Base-by-base conservation (phyloP, 2,329 filamentous ascomycete species). In the Apiospora rasikravindrae region DNA sequence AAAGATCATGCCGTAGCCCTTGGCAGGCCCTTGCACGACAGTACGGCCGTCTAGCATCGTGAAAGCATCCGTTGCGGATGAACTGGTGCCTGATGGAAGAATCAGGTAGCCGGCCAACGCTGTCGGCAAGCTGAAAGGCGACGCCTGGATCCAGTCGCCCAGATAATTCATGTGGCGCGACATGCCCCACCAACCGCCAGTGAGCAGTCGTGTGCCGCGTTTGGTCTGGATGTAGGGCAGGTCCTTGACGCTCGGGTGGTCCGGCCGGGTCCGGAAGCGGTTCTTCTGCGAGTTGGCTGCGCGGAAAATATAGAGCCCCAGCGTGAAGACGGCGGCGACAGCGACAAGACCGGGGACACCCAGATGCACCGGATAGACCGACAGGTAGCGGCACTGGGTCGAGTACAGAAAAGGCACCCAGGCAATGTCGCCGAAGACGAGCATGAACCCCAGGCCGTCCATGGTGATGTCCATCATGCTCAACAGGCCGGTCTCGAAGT, bases 161-260 rank as follows among this genome's bases (percentile, higher is more conserved):
- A 97, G 84, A 83, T 98, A 98, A 85, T 98, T 98, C 87, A 98
- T 96, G 83, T 98, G 96, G 57, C 96, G 90, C 0, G 95, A 93
- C 29, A 90, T 86, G 53, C 96, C 96, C 96, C 96, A 98, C 96
- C 96, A 98, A 71, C 96, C 96, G 0, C 93, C 92, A 3, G 91
- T 91, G 74, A 98, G 88, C 37, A 98, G 89, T 76, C 92, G 93
- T 71, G 93, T 95, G 69, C 96, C 96, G 1, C 90, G 88, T 78
- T 91, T 91, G 13, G 96, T 98, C 84, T 96, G 87, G 73, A 98
- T 95, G 82, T 93, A 97, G 80, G 93, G 90, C 76, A 98, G 90
- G 79, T 98, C 92, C 64, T 90, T 88, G 71, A 98, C 90, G 42
- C 87, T 87, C 0, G 95, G 93, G 79, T 98, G 94, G 42, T 91